Base-by-base conservation (phyloP, 2,329 filamentous ascomycete species). In the Pseudomassariella vexata region DNA sequence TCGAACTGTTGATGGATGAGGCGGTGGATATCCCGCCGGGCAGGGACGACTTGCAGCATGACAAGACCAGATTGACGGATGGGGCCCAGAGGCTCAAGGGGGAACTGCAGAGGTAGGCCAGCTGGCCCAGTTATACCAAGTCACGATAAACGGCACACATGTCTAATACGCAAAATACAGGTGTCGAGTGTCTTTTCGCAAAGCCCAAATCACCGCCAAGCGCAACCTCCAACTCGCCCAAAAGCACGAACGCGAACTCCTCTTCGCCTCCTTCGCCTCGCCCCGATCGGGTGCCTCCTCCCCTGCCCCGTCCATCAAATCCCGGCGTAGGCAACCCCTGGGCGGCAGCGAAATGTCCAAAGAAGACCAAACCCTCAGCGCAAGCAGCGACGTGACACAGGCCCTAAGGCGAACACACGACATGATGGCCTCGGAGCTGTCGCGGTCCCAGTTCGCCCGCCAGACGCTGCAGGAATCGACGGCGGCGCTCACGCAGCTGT, bases 401-500 rank as follows among this genome's bases (percentile, higher is more conserved):
- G 85, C 88, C 2, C 71, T 98, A 32, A 76, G 87, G 39, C 73
- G 88, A 39, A 94, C 90, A 5, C 89, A 96, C 59, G 78, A 85
- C 40, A 73, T 94, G 49, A 89, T 96, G 66, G 79, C 85, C 42
- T 71, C 78, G 5, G 89, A 95, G 65, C 75, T 98, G 6, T 78
- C 82, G 28, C 81, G 87, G 38, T 94, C 86, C 44, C 81, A 85
- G 48, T 96, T 94, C 53, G 90, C 90, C 12, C 82, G 92, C 48
- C 82, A 94, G 57, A 94, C 88, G 2, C 70, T 98, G 47, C 79
- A 82, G 39, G 81, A 92, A 63, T 89, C 83, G 2, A 90, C 85
- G 6, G 81, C 79, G 8, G 87, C 89, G 9, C 72, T 98, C n/a
- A 73, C 74, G 32, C 77, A 85, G 41, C 72, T 98, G 1, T 78